phyloP scores from a whole-genome alignment of 768 basidiomycete species.

The Rhizopogon vinicolor region DNA sequence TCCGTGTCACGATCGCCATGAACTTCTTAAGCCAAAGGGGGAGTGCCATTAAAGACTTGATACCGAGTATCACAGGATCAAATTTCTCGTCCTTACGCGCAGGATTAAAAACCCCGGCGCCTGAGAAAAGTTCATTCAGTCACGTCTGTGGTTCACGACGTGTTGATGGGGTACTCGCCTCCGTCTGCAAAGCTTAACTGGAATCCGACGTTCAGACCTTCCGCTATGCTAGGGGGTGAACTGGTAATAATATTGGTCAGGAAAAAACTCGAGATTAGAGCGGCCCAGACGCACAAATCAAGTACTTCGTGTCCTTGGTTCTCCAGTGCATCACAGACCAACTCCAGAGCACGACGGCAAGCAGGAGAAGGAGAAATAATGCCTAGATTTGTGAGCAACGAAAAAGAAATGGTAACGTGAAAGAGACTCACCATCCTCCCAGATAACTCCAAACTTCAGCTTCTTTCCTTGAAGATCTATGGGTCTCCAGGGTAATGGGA shows the following conservation, averaged over 20 bases:
- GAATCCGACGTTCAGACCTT: conserved; percentile 48
- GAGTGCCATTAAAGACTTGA: conserved; percentile 19
- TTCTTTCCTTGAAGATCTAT: conserved; percentile 29
- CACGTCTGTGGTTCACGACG: background rate
- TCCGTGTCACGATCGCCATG: conserved; percentile 35
- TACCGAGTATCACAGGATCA: conserved; percentile 24
- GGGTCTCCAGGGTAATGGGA: conserved; percentile 38
- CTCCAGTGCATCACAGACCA: conserved; percentile 27
- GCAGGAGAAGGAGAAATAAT: conserved; percentile 36
- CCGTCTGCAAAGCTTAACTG: conserved; percentile 55
- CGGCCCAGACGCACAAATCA: conserved; percentile 27
- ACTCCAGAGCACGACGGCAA: conserved; percentile 32
- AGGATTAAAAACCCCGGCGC: conserved; percentile 35
- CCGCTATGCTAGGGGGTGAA: conserved; percentile 42
- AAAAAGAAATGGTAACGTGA: background rate
- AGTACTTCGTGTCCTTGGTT: conserved; percentile 37
- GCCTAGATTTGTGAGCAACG: conserved; percentile 17
- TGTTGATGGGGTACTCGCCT: conserved; percentile 26
- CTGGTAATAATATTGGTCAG: conserved; percentile 13
- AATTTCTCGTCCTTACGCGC: conserved; percentile 32
- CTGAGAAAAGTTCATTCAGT: conserved; percentile 22
- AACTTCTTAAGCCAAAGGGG: conserved; percentile 36
- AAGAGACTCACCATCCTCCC: conserved; percentile 34
- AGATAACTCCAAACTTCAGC: conserved; percentile 36
- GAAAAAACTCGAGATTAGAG: background rate